phyloP scores from a whole-genome alignment of 2,329 filamentous ascomycete species.

The Gaeumannomyces tritici region DNA sequence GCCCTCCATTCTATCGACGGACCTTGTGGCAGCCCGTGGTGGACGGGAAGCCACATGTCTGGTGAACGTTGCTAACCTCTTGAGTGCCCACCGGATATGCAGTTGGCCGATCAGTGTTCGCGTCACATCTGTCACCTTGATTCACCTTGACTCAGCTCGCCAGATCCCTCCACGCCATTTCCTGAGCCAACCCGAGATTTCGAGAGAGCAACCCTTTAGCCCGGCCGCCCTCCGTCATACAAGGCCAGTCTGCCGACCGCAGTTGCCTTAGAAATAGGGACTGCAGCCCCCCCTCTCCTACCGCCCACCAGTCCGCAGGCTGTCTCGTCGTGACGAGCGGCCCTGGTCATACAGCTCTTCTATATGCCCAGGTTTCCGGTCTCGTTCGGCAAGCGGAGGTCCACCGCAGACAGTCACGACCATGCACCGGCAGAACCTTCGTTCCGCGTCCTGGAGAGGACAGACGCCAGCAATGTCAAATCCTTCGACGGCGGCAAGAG shows the following conservation, averaged over 20 bases:
- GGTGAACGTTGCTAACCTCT: neutral
- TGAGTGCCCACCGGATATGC: neutral
- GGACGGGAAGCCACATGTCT: neutral
- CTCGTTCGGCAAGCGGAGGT: constrained; percentile 50
- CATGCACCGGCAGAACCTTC: constrained; percentile 41
- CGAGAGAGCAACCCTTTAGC: neutral
- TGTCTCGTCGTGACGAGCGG: neutral
- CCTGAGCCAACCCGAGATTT: neutral
- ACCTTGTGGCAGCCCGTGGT: neutral
- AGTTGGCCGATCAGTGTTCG: constrained; percentile 1
- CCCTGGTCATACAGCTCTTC: constrained; percentile 12
- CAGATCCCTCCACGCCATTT: neutral
- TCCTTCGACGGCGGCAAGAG: constrained; percentile 41
- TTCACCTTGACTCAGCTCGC: neutral
- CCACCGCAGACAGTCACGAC: constrained; percentile 44
- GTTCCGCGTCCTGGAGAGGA: constrained; percentile 49
- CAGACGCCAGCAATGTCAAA: constrained; percentile 32
- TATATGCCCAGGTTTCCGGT: constrained; percentile 56
- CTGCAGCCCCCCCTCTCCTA: neutral
- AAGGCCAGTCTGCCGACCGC: neutral
- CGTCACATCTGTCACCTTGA: neutral
- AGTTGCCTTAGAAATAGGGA: neutral
- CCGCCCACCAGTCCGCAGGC: neutral
- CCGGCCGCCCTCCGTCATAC: neutral
- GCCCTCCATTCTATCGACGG: neutral